These are phyloP conservation scores for Calonectria crousiana DNA, from an alignment of 2,329 filamentous ascomycete genomes.

Conservation along the genomic window DNA sequence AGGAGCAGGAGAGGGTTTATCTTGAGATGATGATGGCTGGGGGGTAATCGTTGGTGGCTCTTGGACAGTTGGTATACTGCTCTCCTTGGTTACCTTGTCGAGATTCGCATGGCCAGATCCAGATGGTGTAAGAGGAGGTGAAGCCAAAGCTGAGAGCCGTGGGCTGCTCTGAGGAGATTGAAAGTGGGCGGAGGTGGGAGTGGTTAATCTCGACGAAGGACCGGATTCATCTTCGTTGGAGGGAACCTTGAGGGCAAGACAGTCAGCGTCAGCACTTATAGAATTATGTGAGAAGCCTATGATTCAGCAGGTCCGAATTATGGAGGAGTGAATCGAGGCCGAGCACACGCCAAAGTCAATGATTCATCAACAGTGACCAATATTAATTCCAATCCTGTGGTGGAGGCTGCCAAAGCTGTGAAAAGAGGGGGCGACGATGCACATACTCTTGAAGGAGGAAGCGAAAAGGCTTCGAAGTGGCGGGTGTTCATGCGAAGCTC, in stretches of 20 bases:
- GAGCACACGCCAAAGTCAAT: not conserved
- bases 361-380: not conserved
- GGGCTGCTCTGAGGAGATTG: constrained; percentile 78
- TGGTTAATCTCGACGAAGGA: constrained; percentile 73
- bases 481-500: constrained; percentile 87
- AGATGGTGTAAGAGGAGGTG: constrained; percentile 89
- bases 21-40: constrained; percentile 72
- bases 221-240: constrained; percentile 71
- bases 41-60: constrained; percentile 71
- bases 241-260: constrained; percentile 59
- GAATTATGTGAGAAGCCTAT: not conserved
- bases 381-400: not conserved
- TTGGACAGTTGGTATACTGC: constrained; percentile 50
- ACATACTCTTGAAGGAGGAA: constrained; percentile 86
- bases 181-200: constrained; percentile 73
- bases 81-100: constrained; percentile 49
- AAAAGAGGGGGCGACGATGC: constrained; percentile 27
- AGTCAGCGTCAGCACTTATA: constrained; percentile 43
- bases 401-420: constrained; percentile 7
- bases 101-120: constrained; percentile 68
- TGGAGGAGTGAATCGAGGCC: constrained; percentile 2
- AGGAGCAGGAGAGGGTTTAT: constrained; percentile 58
- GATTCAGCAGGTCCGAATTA: not conserved
- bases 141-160: constrained; percentile 79
- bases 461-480: constrained; percentile 89